These are phyloP conservation scores for Calonectria honghensis DNA, from an alignment of 2,329 filamentous ascomycete species.

Conservation along the genomic window DNA sequence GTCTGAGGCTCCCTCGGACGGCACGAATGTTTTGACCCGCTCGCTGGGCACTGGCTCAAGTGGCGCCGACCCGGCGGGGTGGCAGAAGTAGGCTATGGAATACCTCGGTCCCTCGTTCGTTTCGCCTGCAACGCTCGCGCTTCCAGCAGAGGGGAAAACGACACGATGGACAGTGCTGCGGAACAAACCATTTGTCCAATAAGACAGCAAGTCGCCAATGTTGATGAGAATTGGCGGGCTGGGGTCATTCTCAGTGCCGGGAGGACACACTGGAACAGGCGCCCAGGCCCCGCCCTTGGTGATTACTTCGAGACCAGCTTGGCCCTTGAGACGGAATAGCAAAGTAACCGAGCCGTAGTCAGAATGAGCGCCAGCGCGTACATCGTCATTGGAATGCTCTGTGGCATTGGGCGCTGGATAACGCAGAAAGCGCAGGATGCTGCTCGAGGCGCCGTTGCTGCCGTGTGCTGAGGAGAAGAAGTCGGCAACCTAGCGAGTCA, in stretches of 20 bases:
- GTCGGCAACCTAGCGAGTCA: conserved; percentile 62
- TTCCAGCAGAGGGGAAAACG: conserved; percentile 73
- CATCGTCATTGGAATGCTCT: conserved; percentile 71
- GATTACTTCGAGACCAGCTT: conserved; percentile 90
- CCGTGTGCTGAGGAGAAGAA: conserved; percentile 75
- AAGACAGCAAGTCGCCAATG: conserved; percentile 81
- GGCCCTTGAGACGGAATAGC: conserved; percentile 90
- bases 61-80: conserved; percentile 72
- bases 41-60: conserved; percentile 77
- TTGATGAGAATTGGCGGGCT: conserved; percentile 88
- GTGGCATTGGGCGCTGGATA: conserved; percentile 76
- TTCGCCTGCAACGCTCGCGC: conserved; percentile 63
- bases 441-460: conserved; percentile 69
- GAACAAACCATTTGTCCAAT: conserved; percentile 93
- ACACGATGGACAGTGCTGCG: conserved; percentile 93
- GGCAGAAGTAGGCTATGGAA: conserved; percentile 81
- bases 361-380: conserved; percentile 93
- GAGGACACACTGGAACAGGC: conserved; percentile 80
- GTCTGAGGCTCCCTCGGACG: conserved; percentile 55
- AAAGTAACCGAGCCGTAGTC: conserved; percentile 85
- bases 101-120: conserved; percentile 73
- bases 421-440: conserved; percentile 82
- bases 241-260: conserved; percentile 73
- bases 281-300: conserved; percentile 75
- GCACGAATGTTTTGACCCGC: conserved; percentile 67